These are phyloP conservation scores for Mycena latifolia DNA, from an alignment of 768 basidiomycete species.

Conservation along the genomic window DNA sequence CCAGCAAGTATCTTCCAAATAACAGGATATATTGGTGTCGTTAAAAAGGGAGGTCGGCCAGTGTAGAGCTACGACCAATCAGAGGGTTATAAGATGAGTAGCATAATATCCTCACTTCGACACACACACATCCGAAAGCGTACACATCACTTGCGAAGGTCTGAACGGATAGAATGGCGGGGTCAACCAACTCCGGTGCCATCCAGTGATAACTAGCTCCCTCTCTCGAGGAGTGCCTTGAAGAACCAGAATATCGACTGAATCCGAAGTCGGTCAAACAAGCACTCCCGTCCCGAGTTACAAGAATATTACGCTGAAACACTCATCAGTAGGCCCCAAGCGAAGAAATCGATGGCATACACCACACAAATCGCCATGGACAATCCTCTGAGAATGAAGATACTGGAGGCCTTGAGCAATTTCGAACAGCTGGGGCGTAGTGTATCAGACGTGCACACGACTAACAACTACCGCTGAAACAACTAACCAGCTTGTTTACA, in stretches of 20 bases:
- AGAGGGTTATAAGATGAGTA: not conserved
- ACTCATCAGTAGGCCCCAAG: not conserved
- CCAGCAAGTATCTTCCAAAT: constrained; percentile 17
- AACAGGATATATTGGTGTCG: not conserved
- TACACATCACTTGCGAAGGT: constrained; percentile 48
- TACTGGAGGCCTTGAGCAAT: constrained; percentile 40
- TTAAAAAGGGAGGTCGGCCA: constrained; percentile 20
- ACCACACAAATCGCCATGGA: constrained; percentile 40
- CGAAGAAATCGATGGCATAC: constrained; percentile 3
- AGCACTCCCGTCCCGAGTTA: constrained; percentile 45
- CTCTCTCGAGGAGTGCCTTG: constrained; percentile 36
- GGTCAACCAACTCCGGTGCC: constrained; percentile 47
- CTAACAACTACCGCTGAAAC: not conserved
- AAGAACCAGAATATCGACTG: constrained; percentile 43
- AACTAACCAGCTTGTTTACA: constrained; percentile 36
- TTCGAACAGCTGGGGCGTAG: constrained; percentile 37
- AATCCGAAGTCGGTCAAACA: constrained; percentile 51
- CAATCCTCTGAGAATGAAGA: constrained; percentile 38
- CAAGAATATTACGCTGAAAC: constrained; percentile 46
- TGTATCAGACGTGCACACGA: not conserved
- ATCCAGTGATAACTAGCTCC: constrained; percentile 35
- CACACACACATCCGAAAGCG: constrained; percentile 48
- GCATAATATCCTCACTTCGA: constrained; percentile 40
- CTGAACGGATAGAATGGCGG: constrained; percentile 37
- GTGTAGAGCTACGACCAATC: constrained; percentile 25